Percentiles rank a stretch among this genome's conserved stretches.
Conservation (phyloP, 306 rosid genomes). For the Inga leiocalycina region DNA sequence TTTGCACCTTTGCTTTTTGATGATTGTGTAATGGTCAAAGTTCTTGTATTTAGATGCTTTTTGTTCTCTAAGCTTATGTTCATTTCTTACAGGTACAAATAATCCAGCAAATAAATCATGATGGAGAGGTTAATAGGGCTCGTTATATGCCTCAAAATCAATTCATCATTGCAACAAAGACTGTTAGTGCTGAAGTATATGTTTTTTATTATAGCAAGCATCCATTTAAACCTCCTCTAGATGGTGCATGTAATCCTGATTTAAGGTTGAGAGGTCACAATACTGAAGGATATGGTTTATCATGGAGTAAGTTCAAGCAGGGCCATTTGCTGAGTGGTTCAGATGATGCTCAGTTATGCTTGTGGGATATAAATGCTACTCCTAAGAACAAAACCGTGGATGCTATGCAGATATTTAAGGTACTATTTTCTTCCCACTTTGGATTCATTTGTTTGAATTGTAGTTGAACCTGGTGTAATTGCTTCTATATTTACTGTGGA, state of each 20-base stretch:
- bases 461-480: background rate
- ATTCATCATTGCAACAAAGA: constrained; percentile 90
- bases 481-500: background rate
- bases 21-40: background rate
- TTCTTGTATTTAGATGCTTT: background rate
- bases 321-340: constrained; percentile 97
- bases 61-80: background rate
- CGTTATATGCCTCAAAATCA: constrained; percentile 94
- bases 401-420: constrained; percentile 90
- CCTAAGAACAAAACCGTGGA: constrained; percentile 82
- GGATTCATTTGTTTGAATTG: background rate
- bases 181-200: constrained; percentile 89
- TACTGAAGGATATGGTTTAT: constrained; percentile 95
- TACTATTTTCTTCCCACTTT: constrained; percentile 5
- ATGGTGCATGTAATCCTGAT: constrained; percentile 95
- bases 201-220: constrained; percentile 96
- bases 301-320: constrained; percentile 94
- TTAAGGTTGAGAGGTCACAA: constrained; percentile 87
- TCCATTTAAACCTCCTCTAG: constrained; percentile 95
- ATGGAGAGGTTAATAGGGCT: constrained; percentile 96
- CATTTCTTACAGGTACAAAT: constrained; percentile 68
- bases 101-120: constrained; percentile 96
- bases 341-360: constrained; percentile 97
- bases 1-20: background rate
- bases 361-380: constrained; percentile 89